Evolutionary conservation across 352 stramenopile species (phyloP).

Genomic region (Globisporangium radiosum): DNA sequence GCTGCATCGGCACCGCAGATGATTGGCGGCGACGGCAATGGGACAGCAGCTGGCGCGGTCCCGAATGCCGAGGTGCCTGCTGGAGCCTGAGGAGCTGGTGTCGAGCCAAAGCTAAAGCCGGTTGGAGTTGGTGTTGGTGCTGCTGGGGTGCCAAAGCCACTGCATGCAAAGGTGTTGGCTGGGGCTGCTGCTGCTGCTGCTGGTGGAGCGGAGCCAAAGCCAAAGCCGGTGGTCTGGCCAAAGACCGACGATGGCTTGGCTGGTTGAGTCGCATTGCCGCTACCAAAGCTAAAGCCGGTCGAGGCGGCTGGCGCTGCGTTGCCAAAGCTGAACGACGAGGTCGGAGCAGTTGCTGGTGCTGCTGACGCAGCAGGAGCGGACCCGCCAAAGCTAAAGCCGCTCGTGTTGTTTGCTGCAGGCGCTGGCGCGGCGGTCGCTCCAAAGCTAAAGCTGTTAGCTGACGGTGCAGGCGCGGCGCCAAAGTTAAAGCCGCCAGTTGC

Average conservation of each 20-base stretch:
- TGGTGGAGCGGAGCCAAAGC: constrained; percentile 16
- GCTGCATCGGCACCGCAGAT: constrained; percentile 69
- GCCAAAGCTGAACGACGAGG: constrained; percentile 16
- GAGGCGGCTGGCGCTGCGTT: constrained; percentile 1
- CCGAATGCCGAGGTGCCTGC: constrained; percentile 22
- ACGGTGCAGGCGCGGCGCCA: constrained; percentile 2
- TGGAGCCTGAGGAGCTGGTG: constrained; percentile 22
- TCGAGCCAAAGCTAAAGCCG: constrained; percentile 26
- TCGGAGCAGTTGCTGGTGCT: neutral
- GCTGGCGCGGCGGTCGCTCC: constrained; percentile 19
- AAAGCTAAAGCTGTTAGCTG: constrained; percentile 13
- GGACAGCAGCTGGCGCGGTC: constrained; percentile 24
- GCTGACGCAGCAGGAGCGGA: neutral
- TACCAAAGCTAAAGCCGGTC: constrained; percentile 38
- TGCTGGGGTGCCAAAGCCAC: constrained; percentile 22
- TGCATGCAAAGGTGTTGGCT: constrained; percentile 16
- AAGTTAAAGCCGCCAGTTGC: constrained; percentile 23
- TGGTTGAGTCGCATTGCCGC: constrained; percentile 14
- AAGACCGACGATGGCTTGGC: constrained; percentile 43
- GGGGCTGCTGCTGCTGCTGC: constrained; percentile 2
- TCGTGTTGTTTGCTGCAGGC: constrained; percentile 15
- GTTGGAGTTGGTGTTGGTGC: neutral
- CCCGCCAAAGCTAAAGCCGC: constrained; percentile 22
- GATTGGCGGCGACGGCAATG: constrained; percentile 46
- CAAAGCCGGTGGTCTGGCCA: constrained; percentile 34